Percentiles rank a stretch among this genome's conserved stretches.
These are phyloP conservation scores for Phytophthora sp. DNA, from an alignment of 352 stramenopile species.

Conservation along the genomic window DNA sequence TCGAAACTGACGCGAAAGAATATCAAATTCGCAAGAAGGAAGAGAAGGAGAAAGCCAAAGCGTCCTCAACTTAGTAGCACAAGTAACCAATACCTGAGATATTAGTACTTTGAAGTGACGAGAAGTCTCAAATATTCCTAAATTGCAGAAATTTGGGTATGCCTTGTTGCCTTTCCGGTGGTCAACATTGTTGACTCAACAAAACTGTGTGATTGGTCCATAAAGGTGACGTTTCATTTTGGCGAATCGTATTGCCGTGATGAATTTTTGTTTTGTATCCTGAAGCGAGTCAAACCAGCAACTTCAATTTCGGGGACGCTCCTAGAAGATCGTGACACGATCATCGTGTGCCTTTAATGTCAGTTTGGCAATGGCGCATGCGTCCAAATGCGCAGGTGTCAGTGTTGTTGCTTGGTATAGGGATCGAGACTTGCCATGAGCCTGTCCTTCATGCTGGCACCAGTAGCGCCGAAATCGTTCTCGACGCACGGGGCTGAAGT, in stretches of 20 bases:
- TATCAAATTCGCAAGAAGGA: slow-evolving; percentile 37
- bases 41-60: slow-evolving; percentile 16
- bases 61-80: slow-evolving; percentile 9
- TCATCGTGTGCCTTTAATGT: not conserved
- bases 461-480: not conserved
- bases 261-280: slow-evolving; percentile 19
- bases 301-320: slow-evolving; percentile 22
- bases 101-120: slow-evolving; percentile 5
- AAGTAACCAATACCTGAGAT: slow-evolving; percentile 7
- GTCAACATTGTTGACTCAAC: too few relatives aligned
- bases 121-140: too few relatives aligned
- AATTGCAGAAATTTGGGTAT: too few relatives aligned
- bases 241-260: not conserved
- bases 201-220: not conserved
- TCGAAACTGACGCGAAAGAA: slow-evolving; percentile 36
- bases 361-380: slow-evolving; percentile 11
- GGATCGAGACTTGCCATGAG: not conserved
- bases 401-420: slow-evolving; percentile 28
- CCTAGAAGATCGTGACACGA: too few relatives aligned
- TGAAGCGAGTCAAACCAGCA: slow-evolving; percentile 23
- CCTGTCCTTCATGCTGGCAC: slow-evolving; percentile 4
- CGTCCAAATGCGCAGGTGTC: slow-evolving; percentile 20
- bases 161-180: slow-evolving; percentile 28
- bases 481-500: not conserved
- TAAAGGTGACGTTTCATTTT: not conserved